Evolutionary conservation across 2,329 filamentous ascomycete species (phyloP), one percentile per base, ranked within the genome.

Genomic region (Delphinella strobiligena): DNA sequence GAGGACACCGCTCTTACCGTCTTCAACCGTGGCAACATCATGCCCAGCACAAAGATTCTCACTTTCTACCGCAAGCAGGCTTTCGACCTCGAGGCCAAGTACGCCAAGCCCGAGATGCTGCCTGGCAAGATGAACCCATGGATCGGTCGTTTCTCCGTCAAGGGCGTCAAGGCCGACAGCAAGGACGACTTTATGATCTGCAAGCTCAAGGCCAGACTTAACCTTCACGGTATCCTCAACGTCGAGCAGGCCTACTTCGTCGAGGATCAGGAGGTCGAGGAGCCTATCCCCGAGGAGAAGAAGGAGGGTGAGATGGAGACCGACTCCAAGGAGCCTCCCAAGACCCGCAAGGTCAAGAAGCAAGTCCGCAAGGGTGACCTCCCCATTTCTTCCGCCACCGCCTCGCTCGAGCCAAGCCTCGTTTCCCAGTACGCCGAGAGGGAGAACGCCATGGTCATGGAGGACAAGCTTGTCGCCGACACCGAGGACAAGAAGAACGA

Each of bases 401-500:
- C 82, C 36, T 82, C 86, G 29, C 72, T 95, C 42, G 87, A 94
- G 46, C 62, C 75, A 36, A 52, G 70, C 12, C 59, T 68, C 57
- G 89, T 83, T 71, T 67, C 78, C 45, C 56, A 69, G n/a, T 69
- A 79, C 49, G 64, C 72, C 37, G 91, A 98, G 74, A 80, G 80
- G 62, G 91, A 98, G 68, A 74, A 79, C 50, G 61, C 78, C 53
- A 96, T 98, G 91, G 78, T 87, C 52, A 89, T 93, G 78, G 87
- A 95, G 65, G 91, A 98, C 69, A 98, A 96, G 75, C 80, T 96
- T 43, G 88, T 98, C 41, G 85, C 84, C 52, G 91, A 96, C 62
- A 98, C 91, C 29, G 91, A 96, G 61, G 87, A 96, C 71, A 93
- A 93, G 78, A 98, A 96, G 85, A 98, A 98, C 71, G 89, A 96